phyloP scores from a whole-genome alignment of 129 eudicot species.

The Artemisia argyi region DNA sequence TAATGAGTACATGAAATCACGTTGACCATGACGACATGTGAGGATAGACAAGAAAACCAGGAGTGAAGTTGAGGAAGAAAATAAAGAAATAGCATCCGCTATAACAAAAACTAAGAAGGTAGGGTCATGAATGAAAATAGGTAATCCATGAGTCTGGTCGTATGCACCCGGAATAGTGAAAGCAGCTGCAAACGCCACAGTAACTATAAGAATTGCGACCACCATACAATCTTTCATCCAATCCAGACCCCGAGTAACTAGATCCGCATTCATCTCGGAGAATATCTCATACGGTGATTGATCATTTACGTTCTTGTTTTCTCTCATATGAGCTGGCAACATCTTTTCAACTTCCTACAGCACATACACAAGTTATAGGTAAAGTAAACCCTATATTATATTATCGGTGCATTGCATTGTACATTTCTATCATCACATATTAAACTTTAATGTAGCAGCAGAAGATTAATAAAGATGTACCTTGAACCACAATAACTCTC shows the following conservation, averaged over 20 bases:
- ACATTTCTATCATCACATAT: no score
- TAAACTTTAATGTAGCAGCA: neutral
- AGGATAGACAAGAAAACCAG: slow-evolving; percentile 30
- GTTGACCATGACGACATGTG: slow-evolving; percentile 11
- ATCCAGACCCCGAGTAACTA: slow-evolving; percentile 5
- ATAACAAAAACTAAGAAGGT: slow-evolving; percentile 20
- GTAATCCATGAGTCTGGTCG: slow-evolving; percentile 9
- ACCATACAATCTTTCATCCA: slow-evolving; percentile 34
- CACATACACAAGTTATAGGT: neutral
- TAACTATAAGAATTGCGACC: slow-evolving; percentile 20
- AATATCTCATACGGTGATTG: slow-evolving; percentile 20
- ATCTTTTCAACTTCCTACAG: slow-evolving; percentile 14
- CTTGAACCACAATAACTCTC: slow-evolving; percentile 10
- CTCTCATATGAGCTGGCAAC: slow-evolving; percentile 5
- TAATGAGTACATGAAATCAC: slow-evolving; percentile 13
- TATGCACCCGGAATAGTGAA: slow-evolving; percentile 36
- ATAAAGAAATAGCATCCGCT: slow-evolving; percentile 31
- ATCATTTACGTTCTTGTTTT: slow-evolving; percentile 1
- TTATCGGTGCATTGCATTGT: neutral
- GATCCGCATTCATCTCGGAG: slow-evolving; percentile 2
- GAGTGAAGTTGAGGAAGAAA: slow-evolving; percentile 28
- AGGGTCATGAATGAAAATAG: slow-evolving; percentile 2
- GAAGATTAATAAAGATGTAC: neutral
- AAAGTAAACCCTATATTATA: neutral
- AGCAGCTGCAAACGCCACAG: slow-evolving; percentile 33